A percentile compares a stretch with the other conserved stretches of the same genome.
These are phyloP conservation scores for Leonotis leonurus DNA, from an alignment of 257 asterid genomes.

Conservation along the genomic window DNA sequence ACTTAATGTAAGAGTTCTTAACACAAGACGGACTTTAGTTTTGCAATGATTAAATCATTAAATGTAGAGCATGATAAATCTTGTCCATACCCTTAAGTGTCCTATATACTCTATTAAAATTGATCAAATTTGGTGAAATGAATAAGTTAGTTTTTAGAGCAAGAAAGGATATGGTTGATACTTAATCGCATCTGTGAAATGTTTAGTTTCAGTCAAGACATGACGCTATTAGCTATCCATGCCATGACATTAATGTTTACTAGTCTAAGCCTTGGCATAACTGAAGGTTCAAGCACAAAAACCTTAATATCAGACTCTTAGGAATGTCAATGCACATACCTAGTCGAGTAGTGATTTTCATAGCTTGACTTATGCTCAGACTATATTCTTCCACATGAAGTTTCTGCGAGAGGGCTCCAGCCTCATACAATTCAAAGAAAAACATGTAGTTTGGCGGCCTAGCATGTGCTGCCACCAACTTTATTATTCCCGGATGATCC, in stretches of 20 bases:
- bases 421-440: constrained; percentile 65
- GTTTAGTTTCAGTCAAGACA: background rate
- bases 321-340: constrained; percentile 33
- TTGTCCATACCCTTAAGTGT: background rate
- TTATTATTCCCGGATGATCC: constrained; percentile 76
- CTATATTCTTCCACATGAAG: constrained; percentile 80
- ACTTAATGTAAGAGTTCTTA: background rate
- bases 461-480: constrained; percentile 86
- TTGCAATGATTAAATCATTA: background rate
- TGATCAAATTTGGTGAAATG: background rate
- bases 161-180: background rate
- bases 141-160: background rate
- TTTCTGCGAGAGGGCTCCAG: constrained; percentile 67
- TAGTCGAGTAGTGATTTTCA: constrained; percentile 39
- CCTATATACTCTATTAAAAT: background rate
- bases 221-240: background rate
- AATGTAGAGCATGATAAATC: background rate
- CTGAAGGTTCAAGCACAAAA: background rate
- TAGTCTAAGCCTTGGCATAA: background rate
- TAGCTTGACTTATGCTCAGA: constrained; percentile 48
- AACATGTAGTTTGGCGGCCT: constrained; percentile 86
- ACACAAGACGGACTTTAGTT: background rate
- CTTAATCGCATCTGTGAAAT: background rate
- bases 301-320: background rate
- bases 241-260: background rate